Percentiles rank a stretch among this genome's conserved stretches.
These are phyloP conservation scores for Tolypocladium nubicola DNA, from an alignment of 2,329 filamentous ascomycete species.

Conservation along the genomic window DNA sequence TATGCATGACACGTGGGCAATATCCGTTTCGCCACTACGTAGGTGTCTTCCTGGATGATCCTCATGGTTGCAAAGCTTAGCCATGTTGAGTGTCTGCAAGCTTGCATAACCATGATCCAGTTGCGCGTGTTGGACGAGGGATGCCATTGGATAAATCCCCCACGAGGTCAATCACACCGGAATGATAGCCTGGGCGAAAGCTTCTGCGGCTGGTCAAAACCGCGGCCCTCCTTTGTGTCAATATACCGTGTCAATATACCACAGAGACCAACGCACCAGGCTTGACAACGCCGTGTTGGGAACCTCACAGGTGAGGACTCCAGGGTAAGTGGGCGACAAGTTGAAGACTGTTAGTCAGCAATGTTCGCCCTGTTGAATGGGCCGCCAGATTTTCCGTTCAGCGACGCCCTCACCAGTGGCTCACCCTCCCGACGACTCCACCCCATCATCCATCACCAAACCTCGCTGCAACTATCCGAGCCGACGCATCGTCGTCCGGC, in stretches of 20 bases:
- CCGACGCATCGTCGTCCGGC: background rate
- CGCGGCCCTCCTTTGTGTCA: background rate
- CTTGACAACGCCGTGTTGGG: background rate
- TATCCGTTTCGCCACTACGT: background rate
- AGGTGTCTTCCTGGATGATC: background rate
- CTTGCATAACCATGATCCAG: background rate
- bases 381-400: background rate
- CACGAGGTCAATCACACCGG: too few species aligned
- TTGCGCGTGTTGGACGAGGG: background rate
- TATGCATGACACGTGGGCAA: background rate
- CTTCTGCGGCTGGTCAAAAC: background rate
- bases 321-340: background rate
- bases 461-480: background rate
- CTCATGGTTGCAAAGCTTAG: background rate
- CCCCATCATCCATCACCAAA: background rate
- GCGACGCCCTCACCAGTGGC: background rate
- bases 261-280: background rate
- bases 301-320: background rate
- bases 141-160: background rate
- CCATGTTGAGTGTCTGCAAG: background rate
- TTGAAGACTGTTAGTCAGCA: background rate
- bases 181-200: too few species aligned
- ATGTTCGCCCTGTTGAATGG: background rate
- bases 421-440: background rate
- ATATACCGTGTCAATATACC: background rate